Conservation (phyloP, 1,284 basidiomycete species). For the Pterula multifida region DNA sequence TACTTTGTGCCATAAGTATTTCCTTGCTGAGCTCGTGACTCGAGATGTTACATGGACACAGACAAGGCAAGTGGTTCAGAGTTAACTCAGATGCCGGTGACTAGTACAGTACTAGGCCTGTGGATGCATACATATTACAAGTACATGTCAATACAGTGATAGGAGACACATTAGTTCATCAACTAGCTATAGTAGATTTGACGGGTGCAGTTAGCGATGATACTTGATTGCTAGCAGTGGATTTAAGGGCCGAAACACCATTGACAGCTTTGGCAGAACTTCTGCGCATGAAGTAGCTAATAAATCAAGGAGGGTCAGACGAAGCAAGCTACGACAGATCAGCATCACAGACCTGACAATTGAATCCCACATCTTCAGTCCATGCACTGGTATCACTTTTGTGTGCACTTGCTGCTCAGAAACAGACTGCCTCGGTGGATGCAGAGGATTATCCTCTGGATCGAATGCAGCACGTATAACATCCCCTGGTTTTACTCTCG, state of each 20-base stretch:
- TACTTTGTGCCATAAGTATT: no score
- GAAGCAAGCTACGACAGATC: conserved; percentile 4
- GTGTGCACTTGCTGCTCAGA: conserved; percentile 41
- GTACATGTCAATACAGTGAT: neutral
- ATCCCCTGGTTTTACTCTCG: conserved; percentile 32
- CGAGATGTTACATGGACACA: no score
- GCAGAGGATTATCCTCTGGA: conserved; percentile 35
- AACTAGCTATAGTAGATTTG: neutral
- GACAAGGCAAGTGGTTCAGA: no score
- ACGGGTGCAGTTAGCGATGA: neutral
- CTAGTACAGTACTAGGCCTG: neutral
- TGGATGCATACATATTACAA: neutral
- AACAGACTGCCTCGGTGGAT: conserved; percentile 38
- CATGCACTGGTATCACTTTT: conserved; percentile 34
- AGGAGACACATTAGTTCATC: neutral
- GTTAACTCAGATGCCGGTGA: no score
- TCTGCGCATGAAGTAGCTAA: conserved; percentile 37
- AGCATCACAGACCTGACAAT: conserved; percentile 34
- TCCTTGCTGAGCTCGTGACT: no score
- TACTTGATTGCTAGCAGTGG: neutral
- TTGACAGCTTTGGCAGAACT: conserved; percentile 10
- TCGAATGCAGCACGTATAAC: conserved; percentile 37
- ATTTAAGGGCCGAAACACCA: neutral
- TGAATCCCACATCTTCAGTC: conserved; percentile 41
- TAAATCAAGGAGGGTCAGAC: no score